Evolutionary conservation across 2,329 filamentous ascomycete species (phyloP).

Genomic region (Aureobasidium mangrovei): DNA sequence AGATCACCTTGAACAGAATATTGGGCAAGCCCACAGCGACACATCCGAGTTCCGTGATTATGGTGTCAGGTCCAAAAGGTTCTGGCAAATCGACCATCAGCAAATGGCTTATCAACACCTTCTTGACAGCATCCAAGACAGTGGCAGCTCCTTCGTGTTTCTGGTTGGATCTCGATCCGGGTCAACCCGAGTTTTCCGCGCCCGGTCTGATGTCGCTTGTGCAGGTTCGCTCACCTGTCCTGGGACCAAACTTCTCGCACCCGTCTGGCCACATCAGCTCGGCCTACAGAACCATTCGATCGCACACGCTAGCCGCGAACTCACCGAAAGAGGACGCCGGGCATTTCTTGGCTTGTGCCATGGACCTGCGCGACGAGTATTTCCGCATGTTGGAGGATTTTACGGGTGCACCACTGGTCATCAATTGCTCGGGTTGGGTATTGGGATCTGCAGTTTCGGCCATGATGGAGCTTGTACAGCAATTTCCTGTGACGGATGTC

Average conservation of each 20-base stretch:
- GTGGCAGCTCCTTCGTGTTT: conserved; percentile 26
- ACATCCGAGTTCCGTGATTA: conserved; percentile 53
- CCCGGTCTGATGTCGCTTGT: conserved; percentile 62
- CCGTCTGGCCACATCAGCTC: conserved; percentile 28
- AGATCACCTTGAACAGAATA: conserved; percentile 21
- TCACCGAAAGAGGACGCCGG: conserved; percentile 58
- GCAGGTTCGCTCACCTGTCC: conserved; percentile 50
- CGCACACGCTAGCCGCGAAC: conserved; percentile 58
- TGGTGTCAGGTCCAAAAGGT: conserved; percentile 62
- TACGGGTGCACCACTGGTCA: conserved; percentile 48
- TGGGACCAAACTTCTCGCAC: conserved; percentile 61
- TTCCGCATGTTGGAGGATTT: conserved; percentile 35
- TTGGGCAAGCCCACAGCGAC: conserved; percentile 25
- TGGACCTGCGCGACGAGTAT: conserved; percentile 55
- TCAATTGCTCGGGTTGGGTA: conserved; percentile 70
- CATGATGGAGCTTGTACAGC: conserved; percentile 48
- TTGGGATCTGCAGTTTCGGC: conserved; percentile 61
- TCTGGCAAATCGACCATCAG: conserved; percentile 71
- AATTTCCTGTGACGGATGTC: conserved; percentile 50
- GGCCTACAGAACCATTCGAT: conserved; percentile 36
- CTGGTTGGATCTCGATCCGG: conserved; percentile 68
- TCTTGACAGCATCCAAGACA: conserved; percentile 44
- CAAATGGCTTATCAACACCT: conserved; percentile 55
- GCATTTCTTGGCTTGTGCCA: conserved; percentile 56
- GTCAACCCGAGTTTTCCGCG: conserved; percentile 65